A percentile compares a stretch with the other conserved stretches of the same genome.
phyloP scores from a whole-genome alignment of 2,329 filamentous ascomycete species.

The Rhinocladiella mackenziei region DNA sequence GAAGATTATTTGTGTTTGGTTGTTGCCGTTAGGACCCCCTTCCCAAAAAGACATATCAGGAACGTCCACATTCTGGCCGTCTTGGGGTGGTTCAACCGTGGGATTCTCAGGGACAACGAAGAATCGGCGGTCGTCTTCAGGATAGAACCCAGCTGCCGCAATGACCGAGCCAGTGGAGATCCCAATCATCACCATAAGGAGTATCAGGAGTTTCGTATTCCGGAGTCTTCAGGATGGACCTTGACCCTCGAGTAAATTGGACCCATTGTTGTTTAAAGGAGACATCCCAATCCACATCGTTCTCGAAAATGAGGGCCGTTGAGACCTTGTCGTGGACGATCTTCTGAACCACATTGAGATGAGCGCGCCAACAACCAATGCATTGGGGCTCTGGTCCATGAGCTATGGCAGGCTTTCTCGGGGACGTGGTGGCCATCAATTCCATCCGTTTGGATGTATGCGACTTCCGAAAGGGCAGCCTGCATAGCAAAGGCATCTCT shows the following conservation, averaged over 20 bases:
- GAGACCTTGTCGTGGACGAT: slow-evolving; percentile 46
- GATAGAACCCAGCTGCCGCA: slow-evolving; percentile 38
- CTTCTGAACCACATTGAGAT: slow-evolving; percentile 38
- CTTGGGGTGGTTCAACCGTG: slow-evolving; percentile 29
- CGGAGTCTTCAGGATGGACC: slow-evolving; percentile 32
- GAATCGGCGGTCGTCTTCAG: slow-evolving; percentile 32
- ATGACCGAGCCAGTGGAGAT: slow-evolving; percentile 51
- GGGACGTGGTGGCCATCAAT: slow-evolving; percentile 21
- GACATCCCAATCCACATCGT: slow-evolving; percentile 58
- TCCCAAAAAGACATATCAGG: slow-evolving; percentile 24
- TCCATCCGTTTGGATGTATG: slow-evolving; percentile 23
- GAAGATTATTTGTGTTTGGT: slow-evolving; percentile 19
- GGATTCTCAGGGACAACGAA: slow-evolving; percentile 35
- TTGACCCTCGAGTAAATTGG: slow-evolving; percentile 35
- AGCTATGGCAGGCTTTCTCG: slow-evolving; percentile 24
- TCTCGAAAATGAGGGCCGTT: slow-evolving; percentile 53
- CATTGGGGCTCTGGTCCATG: slow-evolving; percentile 18
- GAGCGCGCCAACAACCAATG: slow-evolving; percentile 38
- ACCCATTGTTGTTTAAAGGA: slow-evolving; percentile 48
- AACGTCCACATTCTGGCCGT: slow-evolving; percentile 18
- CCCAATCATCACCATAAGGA: slow-evolving; percentile 53
- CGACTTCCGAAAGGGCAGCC: slow-evolving; percentile 38
- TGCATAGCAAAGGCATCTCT: slow-evolving; percentile 47
- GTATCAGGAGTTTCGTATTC: slow-evolving; percentile 32
- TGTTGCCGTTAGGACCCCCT: slow-evolving; percentile 12